Evolutionary conservation across 169 alveolate species (phyloP), one percentile per base, ranked within the genome.

Genomic region (Plasmodium cynomolgi): DNA sequence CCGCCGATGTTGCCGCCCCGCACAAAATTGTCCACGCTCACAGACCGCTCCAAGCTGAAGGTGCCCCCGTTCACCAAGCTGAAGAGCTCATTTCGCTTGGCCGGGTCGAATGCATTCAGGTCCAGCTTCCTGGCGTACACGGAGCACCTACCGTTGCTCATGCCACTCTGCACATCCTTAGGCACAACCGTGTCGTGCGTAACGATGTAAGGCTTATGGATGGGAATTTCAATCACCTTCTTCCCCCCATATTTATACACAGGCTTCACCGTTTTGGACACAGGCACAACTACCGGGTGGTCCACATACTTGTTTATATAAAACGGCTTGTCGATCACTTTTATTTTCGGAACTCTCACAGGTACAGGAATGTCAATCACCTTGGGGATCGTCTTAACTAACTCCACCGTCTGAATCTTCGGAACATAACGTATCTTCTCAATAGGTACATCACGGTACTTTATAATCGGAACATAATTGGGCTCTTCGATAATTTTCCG

Each of bases 391-490:
- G 91, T 95, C 33, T 96, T 90, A 31, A 95, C 81, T 23, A 95
- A 92, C 50, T 96, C 97, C 0, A 96, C 95, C 31, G 97, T 96
- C 84, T 96, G 96, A 31, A 93, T 75, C 81, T 96, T 96, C 13
- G 97, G 97, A 34, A 96, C 97, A 71, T 91, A 95, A 71, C 94
- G 95, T 34, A 96, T 90, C 88, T 96, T 96, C 84, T 96, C 97
- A 54, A 96, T 95, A 23, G 97, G 97, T 2, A 96, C 95, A 73
- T 96, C 97, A 15, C 97, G 95, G 91, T 96, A 96, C 95, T 96
- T 93, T 54, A 84, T 93, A 20, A 96, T 86, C 2, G 97, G 97
- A 1, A 95, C 95, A 23, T 95, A 95, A 68, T 94, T 94, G 41
- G 96, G 97, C 81, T 95, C 84, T 92, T 96, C 97, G 4, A 96